These are phyloP conservation scores for Asterochloris sp. DNA, from an alignment of 139 green algal genomes.

Conservation along the genomic window DNA sequence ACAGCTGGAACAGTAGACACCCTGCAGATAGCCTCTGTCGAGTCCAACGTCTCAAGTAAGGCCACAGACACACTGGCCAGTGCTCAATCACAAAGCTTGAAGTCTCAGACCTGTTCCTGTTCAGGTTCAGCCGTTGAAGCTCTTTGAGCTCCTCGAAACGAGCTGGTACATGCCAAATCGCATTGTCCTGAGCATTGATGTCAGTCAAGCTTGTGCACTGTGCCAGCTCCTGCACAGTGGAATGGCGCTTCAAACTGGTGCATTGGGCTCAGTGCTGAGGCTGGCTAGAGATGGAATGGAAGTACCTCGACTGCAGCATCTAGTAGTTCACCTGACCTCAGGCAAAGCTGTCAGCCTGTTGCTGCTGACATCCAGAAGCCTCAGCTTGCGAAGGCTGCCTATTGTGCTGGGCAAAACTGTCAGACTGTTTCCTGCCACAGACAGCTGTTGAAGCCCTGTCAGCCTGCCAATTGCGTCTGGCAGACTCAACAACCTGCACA, in stretches of 20 bases:
- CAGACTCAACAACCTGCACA: slow-evolving; percentile 16
- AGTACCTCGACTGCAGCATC: not conserved
- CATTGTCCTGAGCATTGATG: not conserved
- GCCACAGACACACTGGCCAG: no score
- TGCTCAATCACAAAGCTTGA: no score
- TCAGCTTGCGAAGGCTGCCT: slow-evolving; percentile 5
- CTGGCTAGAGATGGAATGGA: not conserved
- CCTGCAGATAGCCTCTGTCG: slow-evolving; percentile 17
- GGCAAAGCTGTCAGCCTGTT: slow-evolving; percentile 43
- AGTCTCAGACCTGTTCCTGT: no score
- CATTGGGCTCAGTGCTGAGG: not conserved
- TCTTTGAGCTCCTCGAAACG: no score
- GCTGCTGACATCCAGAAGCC: slow-evolving; percentile 25
- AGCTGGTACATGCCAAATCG: not conserved
- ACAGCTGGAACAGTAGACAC: slow-evolving; percentile 28
- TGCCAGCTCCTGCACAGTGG: not conserved
- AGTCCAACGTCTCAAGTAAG: no score
- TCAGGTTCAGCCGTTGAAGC: no score
- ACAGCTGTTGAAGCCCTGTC: slow-evolving; percentile 23
- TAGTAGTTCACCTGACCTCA: not conserved
- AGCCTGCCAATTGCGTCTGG: slow-evolving; percentile 13
- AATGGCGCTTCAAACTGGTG: not conserved
- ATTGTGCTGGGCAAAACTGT: slow-evolving; percentile 4
- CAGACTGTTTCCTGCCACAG: slow-evolving; percentile 39
- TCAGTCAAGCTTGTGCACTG: slow-evolving; percentile 11